These are phyloP conservation scores for Coemansia sp. DNA, from an alignment of 192 early-diverging fungal species.

Conservation along the genomic window DNA sequence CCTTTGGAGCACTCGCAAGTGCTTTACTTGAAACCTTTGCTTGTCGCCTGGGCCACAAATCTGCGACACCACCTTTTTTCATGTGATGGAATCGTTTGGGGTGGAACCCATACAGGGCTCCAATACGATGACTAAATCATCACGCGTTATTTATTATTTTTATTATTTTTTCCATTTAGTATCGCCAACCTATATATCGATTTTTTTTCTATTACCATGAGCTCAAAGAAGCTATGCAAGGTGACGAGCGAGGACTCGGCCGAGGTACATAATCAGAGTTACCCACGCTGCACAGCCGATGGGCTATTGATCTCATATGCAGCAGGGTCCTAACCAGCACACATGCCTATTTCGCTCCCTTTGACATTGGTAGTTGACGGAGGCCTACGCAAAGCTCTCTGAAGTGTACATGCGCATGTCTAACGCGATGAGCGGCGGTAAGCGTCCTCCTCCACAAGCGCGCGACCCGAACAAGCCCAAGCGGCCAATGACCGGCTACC, in stretches of 20 bases:
- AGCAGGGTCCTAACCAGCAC: no score
- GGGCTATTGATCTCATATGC: no score
- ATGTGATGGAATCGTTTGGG: no score
- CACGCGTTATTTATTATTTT: not conserved
- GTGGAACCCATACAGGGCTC: no score
- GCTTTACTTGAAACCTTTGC: no score
- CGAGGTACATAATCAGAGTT: conserved; percentile 3
- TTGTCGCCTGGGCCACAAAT: no score
- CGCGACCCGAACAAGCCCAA: conserved; percentile 5
- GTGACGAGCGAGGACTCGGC: not conserved
- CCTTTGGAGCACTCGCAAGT: no score
- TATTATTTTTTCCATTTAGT: not conserved
- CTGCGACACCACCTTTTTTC: no score
- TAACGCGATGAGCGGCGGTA: not conserved
- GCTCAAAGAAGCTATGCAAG: not conserved
- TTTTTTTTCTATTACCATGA: not conserved
- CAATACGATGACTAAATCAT: not conserved
- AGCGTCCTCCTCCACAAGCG: not conserved
- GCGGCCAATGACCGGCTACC: conserved; percentile 2
- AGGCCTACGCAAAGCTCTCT: conserved; percentile 2
- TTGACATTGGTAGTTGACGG: not conserved
- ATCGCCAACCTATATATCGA: not conserved
- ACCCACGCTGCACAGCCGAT: no score
- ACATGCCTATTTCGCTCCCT: not conserved
- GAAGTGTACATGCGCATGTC: conserved; percentile 7